These are phyloP conservation scores for Pharus latifolius DNA, from an alignment of 176 grass and related monocot species.

Conservation along the genomic window DNA sequence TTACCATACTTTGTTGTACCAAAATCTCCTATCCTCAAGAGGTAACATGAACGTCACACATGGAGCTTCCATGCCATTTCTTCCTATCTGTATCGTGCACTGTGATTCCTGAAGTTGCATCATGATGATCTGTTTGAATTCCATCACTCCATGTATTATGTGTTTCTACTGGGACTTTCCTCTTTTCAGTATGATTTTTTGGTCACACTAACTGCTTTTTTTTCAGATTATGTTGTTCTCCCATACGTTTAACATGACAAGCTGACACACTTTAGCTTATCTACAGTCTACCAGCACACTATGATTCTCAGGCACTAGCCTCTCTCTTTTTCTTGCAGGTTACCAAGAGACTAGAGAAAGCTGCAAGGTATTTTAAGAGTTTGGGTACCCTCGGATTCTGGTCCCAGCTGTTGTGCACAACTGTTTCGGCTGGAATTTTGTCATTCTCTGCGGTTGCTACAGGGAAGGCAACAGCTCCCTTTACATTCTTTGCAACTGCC, in stretches of 20 bases:
- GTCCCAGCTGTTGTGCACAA: constrained; percentile 72
- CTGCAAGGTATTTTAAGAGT: constrained; percentile 62
- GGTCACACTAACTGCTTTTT: background rate
- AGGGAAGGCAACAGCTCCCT: constrained; percentile 51
- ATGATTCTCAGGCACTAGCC: background rate
- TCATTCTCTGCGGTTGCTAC: constrained; percentile 63
- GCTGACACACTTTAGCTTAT: background rate
- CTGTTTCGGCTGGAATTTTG: constrained; percentile 75
- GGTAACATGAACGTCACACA: background rate
- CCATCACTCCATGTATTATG: background rate
- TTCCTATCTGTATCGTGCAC: no score
- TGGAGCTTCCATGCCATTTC: background rate
- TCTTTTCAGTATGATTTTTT: background rate
- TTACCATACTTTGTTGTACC: background rate
- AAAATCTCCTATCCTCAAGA: background rate
- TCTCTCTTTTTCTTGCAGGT: constrained; percentile 35
- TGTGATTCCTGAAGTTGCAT: background rate
- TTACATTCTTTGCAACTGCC: constrained; percentile 53
- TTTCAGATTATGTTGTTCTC: background rate
- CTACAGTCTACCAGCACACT: background rate
- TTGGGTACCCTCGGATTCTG: constrained; percentile 77
- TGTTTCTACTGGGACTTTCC: background rate
- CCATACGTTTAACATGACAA: background rate
- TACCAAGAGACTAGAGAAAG: constrained; percentile 67
- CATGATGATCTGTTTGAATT: background rate